Conservation (phyloP, 1,139 yeast species). For the Geotrichum australiense region DNA sequence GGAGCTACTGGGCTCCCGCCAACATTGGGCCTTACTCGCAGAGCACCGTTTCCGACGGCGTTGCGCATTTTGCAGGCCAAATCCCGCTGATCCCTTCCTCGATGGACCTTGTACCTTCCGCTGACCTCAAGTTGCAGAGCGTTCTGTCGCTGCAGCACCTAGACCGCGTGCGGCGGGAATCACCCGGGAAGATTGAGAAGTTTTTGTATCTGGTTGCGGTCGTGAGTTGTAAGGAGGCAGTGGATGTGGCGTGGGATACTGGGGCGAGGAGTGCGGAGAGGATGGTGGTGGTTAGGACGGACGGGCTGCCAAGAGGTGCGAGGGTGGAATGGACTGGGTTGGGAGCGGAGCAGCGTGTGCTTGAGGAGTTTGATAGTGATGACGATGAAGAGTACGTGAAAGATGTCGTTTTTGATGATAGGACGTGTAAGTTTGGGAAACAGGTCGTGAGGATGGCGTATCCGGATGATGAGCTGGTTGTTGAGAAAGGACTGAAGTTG, state of each 20-base stretch:
- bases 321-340: constrained; percentile 62
- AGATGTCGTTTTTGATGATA: constrained; percentile 1
- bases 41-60: constrained; percentile 47
- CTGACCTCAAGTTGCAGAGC: constrained; percentile 31
- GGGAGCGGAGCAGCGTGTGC: constrained; percentile 19
- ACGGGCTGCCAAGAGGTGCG: constrained; percentile 62
- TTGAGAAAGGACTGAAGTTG: background rate
- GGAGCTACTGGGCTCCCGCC: constrained; percentile 97
- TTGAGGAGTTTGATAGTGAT: constrained; percentile 13
- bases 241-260: constrained; percentile 39
- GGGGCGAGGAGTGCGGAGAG: constrained; percentile 10
- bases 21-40: constrained; percentile 98
- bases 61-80: constrained; percentile 81
- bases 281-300: constrained; percentile 47
- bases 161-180: constrained; percentile 52
- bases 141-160: constrained; percentile 69
- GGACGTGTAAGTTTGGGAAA: constrained; percentile 4
- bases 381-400: constrained; percentile 12
- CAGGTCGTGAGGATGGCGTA: background rate
- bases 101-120: constrained; percentile 39
- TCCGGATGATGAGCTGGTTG: background rate
- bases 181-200: constrained; percentile 35
- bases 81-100: constrained; percentile 73
- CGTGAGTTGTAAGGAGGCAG: constrained; percentile 36
- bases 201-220: constrained; percentile 51